Evolutionary conservation across 2,329 filamentous ascomycete genomes (phyloP), one percentile per base, ranked within the genome.

Genomic region (Rasamsonia emersonii): DNA sequence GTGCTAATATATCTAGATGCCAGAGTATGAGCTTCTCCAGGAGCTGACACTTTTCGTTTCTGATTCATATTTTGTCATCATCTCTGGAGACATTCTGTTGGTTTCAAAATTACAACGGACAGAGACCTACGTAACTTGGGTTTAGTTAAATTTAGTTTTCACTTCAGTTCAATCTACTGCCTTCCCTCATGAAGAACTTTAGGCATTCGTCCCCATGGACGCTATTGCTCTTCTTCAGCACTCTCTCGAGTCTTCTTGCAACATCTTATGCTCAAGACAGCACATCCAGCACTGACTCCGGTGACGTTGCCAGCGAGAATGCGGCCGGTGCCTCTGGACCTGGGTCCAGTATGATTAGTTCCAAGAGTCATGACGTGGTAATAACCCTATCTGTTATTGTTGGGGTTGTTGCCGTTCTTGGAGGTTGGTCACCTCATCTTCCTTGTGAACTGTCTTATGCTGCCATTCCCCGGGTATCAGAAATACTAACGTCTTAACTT

Each of bases 361-460:
- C 91, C 14, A 84, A 80, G 2, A 75, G 68, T 21, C 80, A 79
- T 13, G 83, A 72, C 9, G 64, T 86, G 47, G 70, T 84, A 36
- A 82, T 82, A n/a, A n/a, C n/a, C 28, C 86, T 91, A 44, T 77
- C 85, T 35, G 67, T 83, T 9, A 73, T 86, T 3, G 81, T 86
- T 4, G 73, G 75, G 7, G 54, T 73, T 9, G 75, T 84, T 6
- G 70, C 76, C 20, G 63, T 86, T 11, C 61, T 82, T 37, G 82
- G 82, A 56, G 73, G 83, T 88, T 66, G 53, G 75, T 58, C 32
- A 24, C 26, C 26, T 15, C 7, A 6, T n/a, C 17, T 32, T 28
- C 24, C 20, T 21, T 32, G 9, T n/a, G n/a, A n/a, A n/a, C n/a
- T n/a, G n/a, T n/a, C n/a, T n/a, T n/a, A n/a, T n/a, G n/a, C n/a